A percentile compares a stretch with the other conserved stretches of the same genome.
Evolutionary conservation across 129 eudicot genomes (phyloP).

Genomic region (Rutidosis leptorrhynchoides): DNA sequence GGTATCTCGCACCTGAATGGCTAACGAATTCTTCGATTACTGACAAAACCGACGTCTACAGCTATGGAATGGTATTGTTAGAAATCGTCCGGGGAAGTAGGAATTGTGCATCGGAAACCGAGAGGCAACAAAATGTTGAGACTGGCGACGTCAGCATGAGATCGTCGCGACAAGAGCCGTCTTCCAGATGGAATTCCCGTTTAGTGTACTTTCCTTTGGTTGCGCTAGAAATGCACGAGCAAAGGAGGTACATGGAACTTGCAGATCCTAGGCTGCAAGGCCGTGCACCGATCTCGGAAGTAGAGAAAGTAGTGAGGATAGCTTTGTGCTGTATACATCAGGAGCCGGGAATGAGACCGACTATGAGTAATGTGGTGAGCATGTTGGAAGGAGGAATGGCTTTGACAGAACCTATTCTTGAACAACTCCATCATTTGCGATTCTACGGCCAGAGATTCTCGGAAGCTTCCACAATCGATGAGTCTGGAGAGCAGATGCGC

Average conservation of each 20-base stretch:
- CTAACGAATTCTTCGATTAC: slow-evolving; percentile 71
- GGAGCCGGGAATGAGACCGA: slow-evolving; percentile 67
- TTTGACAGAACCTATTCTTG: slow-evolving; percentile 43
- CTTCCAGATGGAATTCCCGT: too few species aligned
- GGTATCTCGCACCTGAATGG: too few species aligned
- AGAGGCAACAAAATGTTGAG: too few species aligned
- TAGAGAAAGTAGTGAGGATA: slow-evolving; percentile 57
- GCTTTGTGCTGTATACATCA: slow-evolving; percentile 81
- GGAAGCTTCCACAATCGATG: slow-evolving; percentile 50
- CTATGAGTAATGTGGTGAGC: slow-evolving; percentile 60
- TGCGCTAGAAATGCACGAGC: slow-evolving; percentile 79
- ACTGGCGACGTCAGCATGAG: too few species aligned
- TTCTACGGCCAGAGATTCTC: slow-evolving; percentile 64
- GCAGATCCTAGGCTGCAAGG: slow-evolving; percentile 58
- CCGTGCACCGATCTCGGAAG: slow-evolving; percentile 51
- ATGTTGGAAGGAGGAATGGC: slow-evolving; percentile 62
- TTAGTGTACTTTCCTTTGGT: slow-evolving; percentile 69
- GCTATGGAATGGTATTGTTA: slow-evolving; percentile 77
- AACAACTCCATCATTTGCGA: slow-evolving; percentile 55
- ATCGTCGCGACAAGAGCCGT: too few species aligned
- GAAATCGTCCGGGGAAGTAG: slow-evolving; percentile 73
- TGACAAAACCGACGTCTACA: slow-evolving; percentile 78
- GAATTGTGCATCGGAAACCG: too few species aligned
- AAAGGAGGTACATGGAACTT: slow-evolving; percentile 61
- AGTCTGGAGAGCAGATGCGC: too few species aligned